Percentiles rank a stretch among this genome's conserved stretches.
Evolutionary conservation across 73 alveolate genomes (phyloP).

Genomic region (Stentor roeselii): DNA sequence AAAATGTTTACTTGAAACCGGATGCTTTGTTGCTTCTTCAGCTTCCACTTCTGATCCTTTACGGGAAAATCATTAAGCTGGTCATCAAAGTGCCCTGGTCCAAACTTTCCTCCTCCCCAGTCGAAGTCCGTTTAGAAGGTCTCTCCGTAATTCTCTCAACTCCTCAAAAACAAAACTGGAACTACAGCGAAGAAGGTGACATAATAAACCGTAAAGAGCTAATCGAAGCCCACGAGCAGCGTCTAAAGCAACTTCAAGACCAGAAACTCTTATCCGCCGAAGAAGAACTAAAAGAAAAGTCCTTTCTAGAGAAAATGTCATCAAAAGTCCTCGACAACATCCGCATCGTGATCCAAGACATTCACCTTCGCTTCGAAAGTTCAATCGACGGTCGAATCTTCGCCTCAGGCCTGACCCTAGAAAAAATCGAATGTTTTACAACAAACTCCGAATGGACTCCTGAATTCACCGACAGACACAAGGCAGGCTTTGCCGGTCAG

Average conservation of each 20-base stretch:
- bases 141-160: conserved; percentile 77
- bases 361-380: conserved; percentile 88
- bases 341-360: conserved; percentile 81
- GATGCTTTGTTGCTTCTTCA: conserved; percentile 80
- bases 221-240: conserved; percentile 44
- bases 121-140: conserved; percentile 76
- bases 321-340: conserved; percentile 90
- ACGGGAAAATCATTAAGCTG: conserved; percentile 82
- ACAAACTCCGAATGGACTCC: conserved; percentile 83
- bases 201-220: conserved; percentile 49
- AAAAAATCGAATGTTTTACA: conserved; percentile 79
- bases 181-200: conserved; percentile 39
- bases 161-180: conserved; percentile 60
- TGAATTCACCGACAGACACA: conserved; percentile 76
- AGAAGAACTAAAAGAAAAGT: conserved; percentile 65
- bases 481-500: conserved; percentile 30
- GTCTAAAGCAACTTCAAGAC: conserved; percentile 27
- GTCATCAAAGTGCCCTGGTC: conserved; percentile 90
- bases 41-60: conserved; percentile 75
- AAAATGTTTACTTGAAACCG: conserved; percentile 79
- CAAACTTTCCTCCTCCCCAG: conserved; percentile 86
- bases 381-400: conserved; percentile 7
- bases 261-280: conserved; percentile 31
- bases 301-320: conserved; percentile 75
- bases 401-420: conserved; percentile 85